These are phyloP conservation scores for Rhodamnia argentea DNA, from an alignment of 345 rosid genomes.

Conservation along the genomic window DNA sequence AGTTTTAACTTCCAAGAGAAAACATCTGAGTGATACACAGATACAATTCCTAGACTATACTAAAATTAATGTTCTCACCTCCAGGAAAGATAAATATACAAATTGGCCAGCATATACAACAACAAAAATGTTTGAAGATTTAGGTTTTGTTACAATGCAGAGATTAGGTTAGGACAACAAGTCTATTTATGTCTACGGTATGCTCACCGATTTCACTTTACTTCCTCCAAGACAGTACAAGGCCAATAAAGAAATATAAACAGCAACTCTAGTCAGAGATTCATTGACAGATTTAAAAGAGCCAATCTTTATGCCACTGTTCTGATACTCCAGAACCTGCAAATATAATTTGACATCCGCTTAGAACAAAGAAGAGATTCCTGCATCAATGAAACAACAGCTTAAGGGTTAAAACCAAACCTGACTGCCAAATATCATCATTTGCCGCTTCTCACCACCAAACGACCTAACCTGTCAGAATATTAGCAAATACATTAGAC, in stretches of 20 bases:
- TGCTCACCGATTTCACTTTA: slow-evolving; percentile 92
- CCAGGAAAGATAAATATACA: not conserved
- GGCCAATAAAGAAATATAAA: slow-evolving; percentile 75
- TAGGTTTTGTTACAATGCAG: not conserved
- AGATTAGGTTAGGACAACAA: not conserved
- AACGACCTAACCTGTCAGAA: slow-evolving; percentile 83
- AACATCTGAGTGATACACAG: not conserved
- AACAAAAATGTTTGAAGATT: not conserved
- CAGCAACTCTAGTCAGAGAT: slow-evolving; percentile 87
- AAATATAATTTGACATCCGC: slow-evolving; percentile 1
- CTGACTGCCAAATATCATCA: slow-evolving; percentile 77
- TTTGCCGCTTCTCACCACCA: slow-evolving; percentile 90
- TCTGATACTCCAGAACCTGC: slow-evolving; percentile 81
- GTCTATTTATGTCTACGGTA: not conserved
- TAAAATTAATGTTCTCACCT: not conserved
- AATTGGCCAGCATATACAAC: not conserved
- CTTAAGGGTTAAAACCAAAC: slow-evolving; percentile 13
- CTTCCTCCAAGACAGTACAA: slow-evolving; percentile 89
- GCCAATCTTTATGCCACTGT: slow-evolving; percentile 90
- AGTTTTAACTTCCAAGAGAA: not conserved
- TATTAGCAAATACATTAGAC: not conserved
- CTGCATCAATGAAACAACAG: not conserved
- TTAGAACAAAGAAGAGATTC: not conserved
- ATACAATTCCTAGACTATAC: not conserved
- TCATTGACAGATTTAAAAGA: slow-evolving; percentile 81